These are phyloP conservation scores for Camellia granthamiana DNA, from an alignment of 148 eudicot genomes.

Conservation along the genomic window DNA sequence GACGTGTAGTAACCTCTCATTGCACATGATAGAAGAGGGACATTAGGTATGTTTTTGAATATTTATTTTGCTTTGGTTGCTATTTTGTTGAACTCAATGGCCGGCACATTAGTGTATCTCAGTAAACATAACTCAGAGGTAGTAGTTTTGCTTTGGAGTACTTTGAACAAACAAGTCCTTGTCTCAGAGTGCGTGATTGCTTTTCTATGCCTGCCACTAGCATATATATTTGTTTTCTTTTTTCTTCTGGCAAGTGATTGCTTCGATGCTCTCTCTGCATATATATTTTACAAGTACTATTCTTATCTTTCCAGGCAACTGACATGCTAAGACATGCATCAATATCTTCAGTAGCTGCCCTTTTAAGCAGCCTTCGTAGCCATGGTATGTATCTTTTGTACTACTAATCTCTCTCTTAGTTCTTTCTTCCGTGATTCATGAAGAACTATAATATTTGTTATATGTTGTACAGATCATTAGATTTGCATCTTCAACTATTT, in stretches of 20 bases:
- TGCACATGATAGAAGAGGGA: not conserved
- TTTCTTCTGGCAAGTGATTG: not conserved
- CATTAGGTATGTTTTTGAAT: not conserved
- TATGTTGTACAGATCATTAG: not conserved
- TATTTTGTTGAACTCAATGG: no score
- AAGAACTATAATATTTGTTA: not conserved
- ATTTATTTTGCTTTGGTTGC: no score
- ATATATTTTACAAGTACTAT: not conserved
- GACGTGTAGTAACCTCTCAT: not conserved
- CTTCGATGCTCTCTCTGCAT: not conserved
- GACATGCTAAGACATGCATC: slow-evolving; percentile 68
- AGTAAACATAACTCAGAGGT: not conserved
- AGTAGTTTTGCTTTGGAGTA: slow-evolving; percentile 5
- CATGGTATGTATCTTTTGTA: slow-evolving; percentile 41
- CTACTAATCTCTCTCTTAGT: not conserved
- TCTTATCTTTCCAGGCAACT: slow-evolving; percentile 45
- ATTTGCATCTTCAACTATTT: not conserved
- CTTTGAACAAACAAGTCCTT: not conserved
- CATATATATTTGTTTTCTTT: not conserved
- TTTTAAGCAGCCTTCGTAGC: slow-evolving; percentile 72
- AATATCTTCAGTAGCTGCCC: slow-evolving; percentile 50
- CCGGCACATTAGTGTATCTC: not conserved
- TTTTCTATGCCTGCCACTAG: slow-evolving; percentile 6
- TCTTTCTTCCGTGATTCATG: not conserved
- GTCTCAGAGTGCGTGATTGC: not conserved